Conservation (phyloP, 2,329 filamentous ascomycete species). For the Acarospora socialis region DNA sequence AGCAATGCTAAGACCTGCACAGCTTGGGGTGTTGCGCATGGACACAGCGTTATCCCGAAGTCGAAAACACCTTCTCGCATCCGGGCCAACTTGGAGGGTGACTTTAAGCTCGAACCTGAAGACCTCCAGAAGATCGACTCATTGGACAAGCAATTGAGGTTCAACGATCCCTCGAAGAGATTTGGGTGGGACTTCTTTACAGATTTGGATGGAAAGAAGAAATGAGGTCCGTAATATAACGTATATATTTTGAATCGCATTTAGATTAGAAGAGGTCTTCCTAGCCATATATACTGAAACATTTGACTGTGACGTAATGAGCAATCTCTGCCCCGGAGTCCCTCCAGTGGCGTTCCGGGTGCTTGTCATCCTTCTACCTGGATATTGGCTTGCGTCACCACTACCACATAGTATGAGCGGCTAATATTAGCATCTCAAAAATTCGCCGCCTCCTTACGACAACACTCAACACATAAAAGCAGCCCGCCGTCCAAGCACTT, state of each 20-base stretch:
- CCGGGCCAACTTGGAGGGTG: constrained; percentile 30
- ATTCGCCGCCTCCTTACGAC: no score
- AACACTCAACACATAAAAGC: no score
- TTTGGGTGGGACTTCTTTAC: constrained; percentile 46
- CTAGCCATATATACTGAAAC: background rate
- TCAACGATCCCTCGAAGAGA: constrained; percentile 42
- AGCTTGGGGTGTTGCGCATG: constrained; percentile 41
- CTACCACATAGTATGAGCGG: no score
- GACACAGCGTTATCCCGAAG: constrained; percentile 40
- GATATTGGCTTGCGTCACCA: no score
- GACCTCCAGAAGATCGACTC: constrained; percentile 42
- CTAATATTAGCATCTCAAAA: no score
- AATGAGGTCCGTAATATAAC: constrained; percentile 9
- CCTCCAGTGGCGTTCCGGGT: no score
- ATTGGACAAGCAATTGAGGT: constrained; percentile 47
- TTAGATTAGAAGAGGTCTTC: background rate
- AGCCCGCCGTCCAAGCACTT: no score
- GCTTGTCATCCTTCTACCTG: no score
- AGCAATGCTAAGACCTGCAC: constrained; percentile 1
- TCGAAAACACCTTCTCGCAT: constrained; percentile 32
- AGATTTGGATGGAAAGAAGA: constrained; percentile 44
- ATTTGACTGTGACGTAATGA: no score
- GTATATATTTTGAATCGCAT: no score
- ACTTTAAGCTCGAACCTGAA: constrained; percentile 44
- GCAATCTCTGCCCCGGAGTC: no score